Conservation (phyloP, 495 filamentous ascomycete genomes). For the Penicillium diatomitis region DNA sequence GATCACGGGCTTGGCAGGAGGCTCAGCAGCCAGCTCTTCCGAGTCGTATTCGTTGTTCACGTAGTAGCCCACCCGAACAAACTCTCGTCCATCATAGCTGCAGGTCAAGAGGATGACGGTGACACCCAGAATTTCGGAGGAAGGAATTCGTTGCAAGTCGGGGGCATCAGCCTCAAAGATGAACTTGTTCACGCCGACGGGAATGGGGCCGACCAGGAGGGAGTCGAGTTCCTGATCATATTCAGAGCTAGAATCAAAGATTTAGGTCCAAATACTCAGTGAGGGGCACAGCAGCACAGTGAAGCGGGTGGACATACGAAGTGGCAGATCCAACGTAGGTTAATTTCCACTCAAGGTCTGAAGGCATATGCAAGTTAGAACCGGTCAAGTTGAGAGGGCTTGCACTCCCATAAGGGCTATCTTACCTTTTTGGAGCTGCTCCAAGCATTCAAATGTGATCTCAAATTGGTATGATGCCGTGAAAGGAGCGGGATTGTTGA, state of each 20-base stretch:
- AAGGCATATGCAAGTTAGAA: not conserved
- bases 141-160: constrained; percentile 78
- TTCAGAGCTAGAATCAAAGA: constrained; percentile 52
- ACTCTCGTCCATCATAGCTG: constrained; percentile 92
- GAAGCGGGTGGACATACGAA: constrained; percentile 51
- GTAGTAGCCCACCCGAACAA: constrained; percentile 97
- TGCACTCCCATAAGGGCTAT: not conserved
- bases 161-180: constrained; percentile 93
- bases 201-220: constrained; percentile 90
- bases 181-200: constrained; percentile 96
- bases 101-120: constrained; percentile 95
- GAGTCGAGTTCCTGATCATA: constrained; percentile 98
- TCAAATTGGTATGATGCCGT: constrained; percentile 86
- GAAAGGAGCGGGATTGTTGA: constrained; percentile 94
- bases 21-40: constrained; percentile 77
- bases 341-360: constrained; percentile 98
- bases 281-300: constrained; percentile 1
- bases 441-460: constrained; percentile 97
- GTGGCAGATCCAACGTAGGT: constrained; percentile 98
- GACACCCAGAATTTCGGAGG: constrained; percentile 90
- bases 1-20: constrained; percentile 82
- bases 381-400: not conserved
- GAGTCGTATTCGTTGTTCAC: constrained; percentile 98
- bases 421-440: constrained; percentile 80
- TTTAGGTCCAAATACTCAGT: constrained; percentile 9